phyloP scores from a whole-genome alignment of 352 stramenopile genomes.

The Globisporangium paroecandrum region DNA sequence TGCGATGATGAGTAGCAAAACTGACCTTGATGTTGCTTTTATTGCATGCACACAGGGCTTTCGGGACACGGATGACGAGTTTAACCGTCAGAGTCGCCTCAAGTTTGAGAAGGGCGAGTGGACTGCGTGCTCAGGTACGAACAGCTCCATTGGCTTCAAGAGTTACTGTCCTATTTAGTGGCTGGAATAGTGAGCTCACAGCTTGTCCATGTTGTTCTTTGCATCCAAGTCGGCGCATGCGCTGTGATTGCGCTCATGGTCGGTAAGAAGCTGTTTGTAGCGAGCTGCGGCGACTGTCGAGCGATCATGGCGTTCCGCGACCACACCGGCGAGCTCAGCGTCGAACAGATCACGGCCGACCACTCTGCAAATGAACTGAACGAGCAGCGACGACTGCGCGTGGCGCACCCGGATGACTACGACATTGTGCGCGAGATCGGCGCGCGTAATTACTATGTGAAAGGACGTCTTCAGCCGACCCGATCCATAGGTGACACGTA shows the following conservation, averaged over 20 bases:
- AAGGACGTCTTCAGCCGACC: constrained; percentile 63
- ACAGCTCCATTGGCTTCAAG: background rate
- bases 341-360: constrained; percentile 66
- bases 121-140: constrained; percentile 40
- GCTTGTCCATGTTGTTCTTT: background rate
- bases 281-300: constrained; percentile 62
- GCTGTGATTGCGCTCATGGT: constrained; percentile 57
- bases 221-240: constrained; percentile 41
- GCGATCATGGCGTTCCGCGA: constrained; percentile 66
- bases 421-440: constrained; percentile 71
- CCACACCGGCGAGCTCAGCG: constrained; percentile 38
- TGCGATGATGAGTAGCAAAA: background rate
- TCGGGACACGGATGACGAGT: constrained; percentile 58
- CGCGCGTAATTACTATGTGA: constrained; percentile 66
- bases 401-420: constrained; percentile 58
- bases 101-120: constrained; percentile 55
- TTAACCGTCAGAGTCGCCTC: constrained; percentile 44
- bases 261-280: constrained; percentile 52
- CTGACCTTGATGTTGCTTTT: background rate
- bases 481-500: constrained; percentile 67
- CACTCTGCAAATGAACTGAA: constrained; percentile 63
- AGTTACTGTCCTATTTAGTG: background rate
- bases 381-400: constrained; percentile 51
- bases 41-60: constrained; percentile 28
- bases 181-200: background rate